Conservation (phyloP, 768 basidiomycete genomes). For the Galerina marginata region DNA sequence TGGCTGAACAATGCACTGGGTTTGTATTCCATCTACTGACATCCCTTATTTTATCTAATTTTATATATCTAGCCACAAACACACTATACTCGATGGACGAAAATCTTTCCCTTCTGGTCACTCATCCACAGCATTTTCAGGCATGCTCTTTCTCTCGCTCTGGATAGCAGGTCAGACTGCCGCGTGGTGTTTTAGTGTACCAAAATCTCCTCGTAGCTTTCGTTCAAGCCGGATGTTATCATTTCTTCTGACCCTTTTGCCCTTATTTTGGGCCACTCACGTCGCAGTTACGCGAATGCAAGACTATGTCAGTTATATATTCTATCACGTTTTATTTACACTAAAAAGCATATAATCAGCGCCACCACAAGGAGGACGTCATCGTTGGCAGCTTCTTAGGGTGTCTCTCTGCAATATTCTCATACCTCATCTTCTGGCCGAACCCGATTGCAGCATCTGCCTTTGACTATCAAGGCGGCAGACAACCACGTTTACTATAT, state of each 20-base stretch:
- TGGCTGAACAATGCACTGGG: conserved; percentile 59
- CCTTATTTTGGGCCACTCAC: conserved; percentile 61
- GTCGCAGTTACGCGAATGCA: conserved; percentile 67
- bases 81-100: conserved; percentile 51
- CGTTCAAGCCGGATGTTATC: conserved; percentile 52
- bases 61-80: not conserved
- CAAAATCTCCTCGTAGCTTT: conserved; percentile 39
- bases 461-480: conserved; percentile 35
- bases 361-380: conserved; percentile 74
- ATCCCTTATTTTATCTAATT: not conserved
- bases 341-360: conserved; percentile 37
- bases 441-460: conserved; percentile 55
- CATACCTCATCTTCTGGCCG: conserved; percentile 70
- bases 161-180: conserved; percentile 71
- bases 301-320: conserved; percentile 60
- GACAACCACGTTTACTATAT: conserved; percentile 52
- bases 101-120: conserved; percentile 75
- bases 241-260: conserved; percentile 54
- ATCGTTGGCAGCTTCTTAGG: conserved; percentile 68
- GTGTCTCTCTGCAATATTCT: conserved; percentile 49
- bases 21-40: conserved; percentile 27
- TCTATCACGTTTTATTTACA: not conserved
- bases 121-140: conserved; percentile 68
- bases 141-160: conserved; percentile 66
- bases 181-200: conserved; percentile 55